A percentile compares a stretch with the other conserved stretches of the same genome.
phyloP scores from a whole-genome alignment of 2,329 filamentous ascomycete genomes.

The Hypoxylon sp. region DNA sequence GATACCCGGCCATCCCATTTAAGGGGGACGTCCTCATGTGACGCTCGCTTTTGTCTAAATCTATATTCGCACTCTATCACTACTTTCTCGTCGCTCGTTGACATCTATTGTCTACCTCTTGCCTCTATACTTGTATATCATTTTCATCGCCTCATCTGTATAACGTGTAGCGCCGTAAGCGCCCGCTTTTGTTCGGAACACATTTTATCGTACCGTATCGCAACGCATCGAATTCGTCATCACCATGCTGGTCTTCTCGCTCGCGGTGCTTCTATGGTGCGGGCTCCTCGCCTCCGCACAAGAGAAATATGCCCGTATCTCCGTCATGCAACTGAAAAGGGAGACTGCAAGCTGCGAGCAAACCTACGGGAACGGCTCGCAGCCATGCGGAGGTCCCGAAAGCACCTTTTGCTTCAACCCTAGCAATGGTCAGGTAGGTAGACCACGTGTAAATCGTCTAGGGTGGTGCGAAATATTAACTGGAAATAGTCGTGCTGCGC shows the following conservation, averaged over 20 bases:
- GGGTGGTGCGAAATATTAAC: slow-evolving; percentile 25
- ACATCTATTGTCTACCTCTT: not conserved
- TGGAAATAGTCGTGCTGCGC: slow-evolving; percentile 55
- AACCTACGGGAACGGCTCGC: slow-evolving; percentile 54
- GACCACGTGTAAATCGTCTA: not conserved
- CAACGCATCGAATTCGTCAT: slow-evolving; percentile 33
- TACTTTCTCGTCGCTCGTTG: not conserved
- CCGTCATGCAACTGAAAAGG: slow-evolving; percentile 37
- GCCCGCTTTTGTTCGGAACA: not conserved
- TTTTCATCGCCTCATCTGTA: slow-evolving; percentile 10
- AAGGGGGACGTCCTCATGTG: slow-evolving; percentile 10
- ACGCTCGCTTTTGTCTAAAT: slow-evolving; percentile 8
- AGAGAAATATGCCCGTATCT: slow-evolving; percentile 46
- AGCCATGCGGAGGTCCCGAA: slow-evolving; percentile 52
- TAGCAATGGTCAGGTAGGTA: slow-evolving; percentile 54
- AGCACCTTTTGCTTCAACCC: slow-evolving; percentile 57
- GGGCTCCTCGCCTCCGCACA: slow-evolving; percentile 39
- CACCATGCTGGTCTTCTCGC: slow-evolving; percentile 43
- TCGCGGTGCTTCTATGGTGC: slow-evolving; percentile 41
- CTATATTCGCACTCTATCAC: slow-evolving; percentile 10
- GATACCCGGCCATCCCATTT: slow-evolving; percentile 6
- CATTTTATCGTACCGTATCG: not conserved
- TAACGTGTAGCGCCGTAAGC: slow-evolving; percentile 3
- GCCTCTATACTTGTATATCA: slow-evolving; percentile 5
- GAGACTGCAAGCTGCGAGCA: slow-evolving; percentile 54